Evolutionary conservation across 1,284 basidiomycete species (phyloP), one percentile per base, ranked within the genome.

Genomic region (Cystobasidium sp.): DNA sequence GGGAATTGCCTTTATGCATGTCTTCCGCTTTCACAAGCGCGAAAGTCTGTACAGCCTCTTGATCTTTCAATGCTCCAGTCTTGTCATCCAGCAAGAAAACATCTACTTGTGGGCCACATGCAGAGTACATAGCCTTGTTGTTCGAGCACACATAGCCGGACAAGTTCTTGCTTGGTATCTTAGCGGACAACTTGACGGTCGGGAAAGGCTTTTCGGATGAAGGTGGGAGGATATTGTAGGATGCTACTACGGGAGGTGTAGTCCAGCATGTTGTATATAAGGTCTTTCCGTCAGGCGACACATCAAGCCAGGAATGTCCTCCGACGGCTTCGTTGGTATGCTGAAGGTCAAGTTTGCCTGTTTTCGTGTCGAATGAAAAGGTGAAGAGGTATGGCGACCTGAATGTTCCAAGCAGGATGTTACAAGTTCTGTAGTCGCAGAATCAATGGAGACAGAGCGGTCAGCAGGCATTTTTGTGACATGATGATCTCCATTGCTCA

Each of bases 81-180:
- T 75, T 64, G 0, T 59, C 55, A 67, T 82, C 80, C 24, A 84
- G 63, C 0, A 76, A 76, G 51, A 83, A 79, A 0, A 82, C 81
- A 73, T 84, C 83, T 16, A 82, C 83, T 16, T 82, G 81, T 1
- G 83, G 81, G 24, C 83, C 83, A 43, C 83, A 82, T 0, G 82
- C 82, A 1, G 81, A 82, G 72, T 83, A 83, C n/a, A 81, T 78
- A n/a, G 80, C 80, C 56, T 79, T 79, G 47, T 70, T 58, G 39
- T 78, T 79, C n/a, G 77, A 72, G 55, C 78, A 78, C 47, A 80
- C 80, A 62, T 82, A 82, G 14, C 81, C 81, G 0, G 81, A 81
- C 10, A 81, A 75, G 49, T 78, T 77, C 58, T 77, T 76, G 6
- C 79, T 80, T 7, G 68, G 39, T 18, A 80, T 77, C 1, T 65